phyloP scores from a whole-genome alignment of 345 rosid species.

The Firmiana major region DNA sequence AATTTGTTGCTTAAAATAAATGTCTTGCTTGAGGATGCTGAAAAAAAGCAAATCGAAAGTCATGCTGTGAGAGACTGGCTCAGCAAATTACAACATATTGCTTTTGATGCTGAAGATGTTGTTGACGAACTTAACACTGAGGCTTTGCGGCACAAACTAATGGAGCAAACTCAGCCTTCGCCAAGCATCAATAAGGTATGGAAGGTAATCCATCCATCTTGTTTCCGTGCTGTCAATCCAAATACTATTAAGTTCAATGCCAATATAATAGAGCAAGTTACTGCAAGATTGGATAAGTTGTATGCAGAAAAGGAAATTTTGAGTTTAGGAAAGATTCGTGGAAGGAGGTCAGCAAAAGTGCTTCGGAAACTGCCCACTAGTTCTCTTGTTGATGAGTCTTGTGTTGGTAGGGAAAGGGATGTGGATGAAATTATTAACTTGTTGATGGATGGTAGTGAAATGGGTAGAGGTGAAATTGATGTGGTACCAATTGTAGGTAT shows the following conservation, averaged over 20 bases:
- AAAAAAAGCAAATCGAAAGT: neutral
- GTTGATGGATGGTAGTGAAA: slow-evolving; percentile 3
- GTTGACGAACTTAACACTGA: slow-evolving; percentile 20
- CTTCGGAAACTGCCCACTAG: neutral
- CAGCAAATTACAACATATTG: slow-evolving; percentile 16
- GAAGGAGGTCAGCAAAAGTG: neutral
- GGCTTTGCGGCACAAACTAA: neutral
- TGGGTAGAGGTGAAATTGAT: neutral
- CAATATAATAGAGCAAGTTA: neutral
- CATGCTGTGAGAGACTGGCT: slow-evolving; percentile 17
- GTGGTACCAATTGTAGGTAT: slow-evolving; percentile 32
- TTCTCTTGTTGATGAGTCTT: slow-evolving; percentile 10
- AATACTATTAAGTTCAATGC: neutral
- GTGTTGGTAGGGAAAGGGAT: slow-evolving; percentile 28
- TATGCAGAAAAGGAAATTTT: neutral
- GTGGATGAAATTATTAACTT: slow-evolving; percentile 11
- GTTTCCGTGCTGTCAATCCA: neutral
- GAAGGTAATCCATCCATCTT: neutral
- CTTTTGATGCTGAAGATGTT: slow-evolving; percentile 25
- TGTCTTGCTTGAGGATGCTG: slow-evolving; percentile 13
- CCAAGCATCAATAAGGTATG: neutral
- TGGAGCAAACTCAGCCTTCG: neutral
- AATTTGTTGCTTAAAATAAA: slow-evolving; percentile 11
- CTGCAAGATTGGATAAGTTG: neutral
- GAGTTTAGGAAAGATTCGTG: slow-evolving; percentile 1